A percentile compares a stretch with the other conserved stretches of the same genome.
phyloP scores from a whole-genome alignment of 1,284 basidiomycete species.

The Malassezia sp. region DNA sequence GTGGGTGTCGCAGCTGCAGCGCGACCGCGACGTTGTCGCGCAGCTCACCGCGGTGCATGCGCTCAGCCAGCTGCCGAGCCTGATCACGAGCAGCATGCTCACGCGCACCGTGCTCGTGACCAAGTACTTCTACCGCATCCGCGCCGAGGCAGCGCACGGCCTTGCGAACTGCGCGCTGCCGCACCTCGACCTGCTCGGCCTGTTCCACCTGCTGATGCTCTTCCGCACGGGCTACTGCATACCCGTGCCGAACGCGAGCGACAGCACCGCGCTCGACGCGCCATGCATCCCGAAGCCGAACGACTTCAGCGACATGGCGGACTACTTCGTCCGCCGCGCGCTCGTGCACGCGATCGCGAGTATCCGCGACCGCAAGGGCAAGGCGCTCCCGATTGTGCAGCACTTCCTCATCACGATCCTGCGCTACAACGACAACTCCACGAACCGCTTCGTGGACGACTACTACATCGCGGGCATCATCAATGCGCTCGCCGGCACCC shows the following conservation, averaged over 20 bases:
- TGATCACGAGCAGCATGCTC: slow-evolving; percentile 78
- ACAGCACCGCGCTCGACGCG: slow-evolving; percentile 26
- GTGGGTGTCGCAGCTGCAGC: slow-evolving; percentile 94
- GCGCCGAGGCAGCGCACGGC: slow-evolving; percentile 82
- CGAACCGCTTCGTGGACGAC: slow-evolving; percentile 82
- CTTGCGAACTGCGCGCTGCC: slow-evolving; percentile 76
- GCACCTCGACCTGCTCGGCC: slow-evolving; percentile 69
- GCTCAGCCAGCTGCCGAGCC: slow-evolving; percentile 66
- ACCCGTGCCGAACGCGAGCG: slow-evolving; percentile 25
- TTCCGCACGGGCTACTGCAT: slow-evolving; percentile 81
- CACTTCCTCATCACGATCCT: slow-evolving; percentile 82
- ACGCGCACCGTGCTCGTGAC: slow-evolving; percentile 85
- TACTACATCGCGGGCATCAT: slow-evolving; percentile 81
- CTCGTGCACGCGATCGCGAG: slow-evolving; percentile 70
- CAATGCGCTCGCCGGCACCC: slow-evolving; percentile 65
- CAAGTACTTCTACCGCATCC: slow-evolving; percentile 94
- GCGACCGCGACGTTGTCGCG: slow-evolving; percentile 94
- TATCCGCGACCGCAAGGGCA: slow-evolving; percentile 67
- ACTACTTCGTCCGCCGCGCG: slow-evolving; percentile 87
- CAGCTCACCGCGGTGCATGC: slow-evolving; percentile 42
- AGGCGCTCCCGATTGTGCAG: slow-evolving; percentile 74
- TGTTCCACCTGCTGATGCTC: slow-evolving; percentile 91
- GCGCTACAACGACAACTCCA: slow-evolving; percentile 85
- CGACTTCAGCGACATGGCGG: slow-evolving; percentile 77
- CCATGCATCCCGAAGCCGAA: slow-evolving; percentile 85